These are phyloP conservation scores for Starmerella roubikii DNA, from an alignment of 805 yeast species.

Conservation along the genomic window DNA sequence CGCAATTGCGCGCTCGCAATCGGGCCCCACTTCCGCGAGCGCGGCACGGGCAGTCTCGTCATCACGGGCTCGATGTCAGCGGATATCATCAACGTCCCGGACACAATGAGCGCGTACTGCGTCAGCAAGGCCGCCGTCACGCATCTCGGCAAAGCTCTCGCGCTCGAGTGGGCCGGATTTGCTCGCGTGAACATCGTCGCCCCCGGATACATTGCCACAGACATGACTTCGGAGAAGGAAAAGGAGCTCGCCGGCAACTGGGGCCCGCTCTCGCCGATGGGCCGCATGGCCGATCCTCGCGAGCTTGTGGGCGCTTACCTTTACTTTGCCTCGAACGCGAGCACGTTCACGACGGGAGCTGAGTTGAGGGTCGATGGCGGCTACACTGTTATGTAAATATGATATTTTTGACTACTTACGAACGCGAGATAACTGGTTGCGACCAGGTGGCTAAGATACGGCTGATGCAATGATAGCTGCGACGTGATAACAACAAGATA, in stretches of 20 bases:
- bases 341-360: constrained; percentile 65
- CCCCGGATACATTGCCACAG: constrained; percentile 74
- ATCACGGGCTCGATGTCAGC: constrained; percentile 86
- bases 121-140: constrained; percentile 75
- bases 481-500: no score
- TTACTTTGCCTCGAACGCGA: constrained; percentile 69
- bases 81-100: constrained; percentile 75
- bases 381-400: constrained; percentile 30
- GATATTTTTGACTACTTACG: no score
- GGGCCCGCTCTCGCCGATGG: constrained; percentile 33
- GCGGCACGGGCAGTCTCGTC: constrained; percentile 66
- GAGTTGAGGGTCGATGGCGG: constrained; percentile 75
- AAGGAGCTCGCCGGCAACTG: constrained; percentile 35
- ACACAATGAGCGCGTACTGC: constrained; percentile 72
- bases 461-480: no score
- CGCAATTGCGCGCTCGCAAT: constrained; percentile 66
- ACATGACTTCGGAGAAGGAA: constrained; percentile 40
- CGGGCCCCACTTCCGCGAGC: constrained; percentile 61
- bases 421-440: no score
- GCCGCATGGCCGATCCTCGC: constrained; percentile 43
- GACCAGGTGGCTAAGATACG: no score
- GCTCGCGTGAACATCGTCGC: constrained; percentile 71
- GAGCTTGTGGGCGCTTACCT: constrained; percentile 73
- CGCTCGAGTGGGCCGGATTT: constrained; percentile 77
- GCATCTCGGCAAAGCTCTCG: constrained; percentile 63